Conservation (phyloP, 2,329 filamentous ascomycete genomes). For the Epichloe sp. region DNA sequence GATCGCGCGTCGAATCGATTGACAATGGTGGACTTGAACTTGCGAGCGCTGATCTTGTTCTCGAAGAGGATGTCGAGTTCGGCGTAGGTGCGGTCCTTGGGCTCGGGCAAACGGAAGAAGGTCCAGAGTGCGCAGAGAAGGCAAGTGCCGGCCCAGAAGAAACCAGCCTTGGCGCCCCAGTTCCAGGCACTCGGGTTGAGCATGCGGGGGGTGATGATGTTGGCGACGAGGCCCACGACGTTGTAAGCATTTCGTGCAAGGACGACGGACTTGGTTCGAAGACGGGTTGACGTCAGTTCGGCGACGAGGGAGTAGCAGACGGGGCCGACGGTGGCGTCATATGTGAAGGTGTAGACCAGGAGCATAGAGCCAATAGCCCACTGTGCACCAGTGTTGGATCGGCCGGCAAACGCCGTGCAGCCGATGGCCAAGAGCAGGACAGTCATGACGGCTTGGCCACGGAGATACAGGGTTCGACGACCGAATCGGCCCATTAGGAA, state of each 20-base stretch:
- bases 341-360: conserved; percentile 30
- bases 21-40: conserved; percentile 23
- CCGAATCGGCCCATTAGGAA: conserved; percentile 29
- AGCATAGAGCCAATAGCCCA: conserved; percentile 34
- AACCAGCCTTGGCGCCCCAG: conserved; percentile 34
- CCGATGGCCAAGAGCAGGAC: conserved; percentile 29
- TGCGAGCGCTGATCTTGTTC: conserved; percentile 25
- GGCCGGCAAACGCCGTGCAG: conserved; percentile 40
- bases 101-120: conserved; percentile 40
- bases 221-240: conserved; percentile 32
- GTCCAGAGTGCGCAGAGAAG: conserved; percentile 34
- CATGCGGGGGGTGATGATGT: conserved; percentile 34
- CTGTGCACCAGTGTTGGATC: conserved; percentile 31
- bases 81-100: conserved; percentile 37
- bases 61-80: conserved; percentile 45
- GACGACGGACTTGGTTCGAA: conserved; percentile 33
- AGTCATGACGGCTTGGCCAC: conserved; percentile 35
- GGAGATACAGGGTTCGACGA: conserved; percentile 31
- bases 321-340: conserved; percentile 24
- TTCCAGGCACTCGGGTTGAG: conserved; percentile 32
- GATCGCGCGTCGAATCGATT: conserved; percentile 13
- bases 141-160: conserved; percentile 33
- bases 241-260: conserved; percentile 35
- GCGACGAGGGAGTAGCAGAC: conserved; percentile 80
- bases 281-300: conserved; percentile 31